These are phyloP conservation scores for Colletotrichum liriopes DNA, from an alignment of 2,329 filamentous ascomycete species.

Conservation along the genomic window DNA sequence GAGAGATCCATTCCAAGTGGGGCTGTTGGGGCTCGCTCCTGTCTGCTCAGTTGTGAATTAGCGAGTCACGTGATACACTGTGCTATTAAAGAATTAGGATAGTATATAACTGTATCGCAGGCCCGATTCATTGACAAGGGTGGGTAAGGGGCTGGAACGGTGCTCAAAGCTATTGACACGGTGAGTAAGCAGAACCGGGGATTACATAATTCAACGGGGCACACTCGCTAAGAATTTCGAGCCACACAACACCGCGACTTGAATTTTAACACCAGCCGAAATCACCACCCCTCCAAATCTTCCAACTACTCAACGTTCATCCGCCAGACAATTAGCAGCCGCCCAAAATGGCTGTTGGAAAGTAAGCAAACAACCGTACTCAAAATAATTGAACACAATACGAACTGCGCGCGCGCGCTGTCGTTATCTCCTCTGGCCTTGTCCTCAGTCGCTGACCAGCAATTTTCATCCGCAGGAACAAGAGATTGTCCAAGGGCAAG, in stretches of 20 bases:
- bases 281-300: constrained; percentile 58
- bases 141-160: constrained; percentile 30
- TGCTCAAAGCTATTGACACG: neutral
- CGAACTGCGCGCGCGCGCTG: neutral
- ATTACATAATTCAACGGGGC: constrained; percentile 42
- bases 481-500: constrained; percentile 99
- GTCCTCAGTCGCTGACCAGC: constrained; percentile 45
- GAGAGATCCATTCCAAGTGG: neutral
- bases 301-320: constrained; percentile 61
- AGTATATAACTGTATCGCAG: neutral
- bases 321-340: constrained; percentile 63
- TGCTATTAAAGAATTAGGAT: neutral
- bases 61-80: constrained; percentile 10
- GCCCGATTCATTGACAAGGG: neutral
- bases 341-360: constrained; percentile 73
- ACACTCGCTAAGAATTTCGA: constrained; percentile 48
- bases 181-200: neutral
- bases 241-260: constrained; percentile 46
- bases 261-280: constrained; percentile 51
- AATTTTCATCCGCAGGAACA: constrained; percentile 78
- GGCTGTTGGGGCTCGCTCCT: constrained; percentile 8
- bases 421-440: constrained; percentile 38
- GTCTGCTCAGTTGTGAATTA: no score
- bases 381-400: neutral
- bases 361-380: constrained; percentile 58